A percentile compares a stretch with the other conserved stretches of the same genome.
Conservation (phyloP, 768 basidiomycete genomes). For the Agaricus sinodeliciosus region DNA sequence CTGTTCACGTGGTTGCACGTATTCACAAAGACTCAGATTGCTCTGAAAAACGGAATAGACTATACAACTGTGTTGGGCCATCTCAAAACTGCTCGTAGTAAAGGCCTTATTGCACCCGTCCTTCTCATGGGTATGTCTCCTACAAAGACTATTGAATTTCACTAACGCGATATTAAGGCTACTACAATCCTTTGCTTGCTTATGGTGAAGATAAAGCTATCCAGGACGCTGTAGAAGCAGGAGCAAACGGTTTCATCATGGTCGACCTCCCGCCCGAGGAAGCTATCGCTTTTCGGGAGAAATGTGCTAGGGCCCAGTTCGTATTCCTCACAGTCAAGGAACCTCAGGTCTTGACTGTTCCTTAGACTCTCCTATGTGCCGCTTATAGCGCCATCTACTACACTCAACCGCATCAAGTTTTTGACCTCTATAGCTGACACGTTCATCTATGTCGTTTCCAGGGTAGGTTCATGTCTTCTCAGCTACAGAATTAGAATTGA, state of each 20-base stretch:
- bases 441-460: slow-evolving; percentile 98
- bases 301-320: slow-evolving; percentile 76
- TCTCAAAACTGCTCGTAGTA: slow-evolving; percentile 69
- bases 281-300: slow-evolving; percentile 82
- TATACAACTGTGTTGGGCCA: slow-evolving; percentile 70
- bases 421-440: slow-evolving; percentile 90
- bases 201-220: slow-evolving; percentile 96
- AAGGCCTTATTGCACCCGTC: slow-evolving; percentile 81
- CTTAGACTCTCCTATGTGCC: slow-evolving; percentile 89
- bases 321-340: slow-evolving; percentile 21
- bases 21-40: slow-evolving; percentile 48
- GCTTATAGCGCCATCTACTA: slow-evolving; percentile 91
- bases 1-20: neutral
- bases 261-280: slow-evolving; percentile 98
- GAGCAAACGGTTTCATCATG: slow-evolving; percentile 96
- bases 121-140: slow-evolving; percentile 82
- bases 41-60: slow-evolving; percentile 74
- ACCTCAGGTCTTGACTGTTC: slow-evolving; percentile 4
- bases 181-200: slow-evolving; percentile 94
- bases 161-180: slow-evolving; percentile 48
- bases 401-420: slow-evolving; percentile 81
- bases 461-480: slow-evolving; percentile 38
- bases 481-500: slow-evolving; percentile 6
- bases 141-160: neutral
- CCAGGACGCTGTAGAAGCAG: slow-evolving; percentile 80